Evolutionary conservation across 148 eudicot species (phyloP), one percentile per base, ranked within the genome.

Genomic region (Hydrangea macrophylla): DNA sequence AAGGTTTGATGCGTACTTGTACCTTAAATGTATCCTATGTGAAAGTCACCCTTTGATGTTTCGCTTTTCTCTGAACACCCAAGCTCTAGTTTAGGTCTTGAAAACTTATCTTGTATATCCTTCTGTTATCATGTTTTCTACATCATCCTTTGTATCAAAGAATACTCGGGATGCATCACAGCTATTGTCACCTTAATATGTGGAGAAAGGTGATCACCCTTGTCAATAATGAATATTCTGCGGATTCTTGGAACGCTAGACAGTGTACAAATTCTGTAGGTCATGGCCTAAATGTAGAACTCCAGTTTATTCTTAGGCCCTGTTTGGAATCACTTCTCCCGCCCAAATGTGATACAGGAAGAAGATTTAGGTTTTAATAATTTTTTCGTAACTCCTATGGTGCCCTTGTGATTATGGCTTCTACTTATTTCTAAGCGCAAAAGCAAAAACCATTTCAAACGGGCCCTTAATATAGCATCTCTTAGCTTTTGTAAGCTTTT

Each of bases 1-100:
- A 92, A 92, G 96, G 98, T 92, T 45, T 58, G 8, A 37, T 53
- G 39, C 23, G 13, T 22, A 55, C 74, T 27, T 53, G 55, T 39
- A 56, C 45, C 20, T 55, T 18, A 9, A 54, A 18, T 27, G 36
- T 28, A 36, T 48, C 39, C 10, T 44, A 31, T 30, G 20, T 18
- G 45, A 12, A 30, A 51, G n/a, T 58, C 18, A 31, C 27, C 30
- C 25, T 20, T 44, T 30, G 57, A 40, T 55, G 35, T 45, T 44
- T 58, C 26, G n/a, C 25, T 9, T 32, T 37, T 56, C 36, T 68
- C n/a, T 68, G 6, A 22, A 27, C 18, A 17, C 44, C 50, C 30
- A 28, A 12, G 7, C 20, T 24, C 28, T 44, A 28, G 33, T 11
- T 22, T 57, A 13, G 28, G 22, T 28, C 26, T 65, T 10, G 35